Evolutionary conservation across 225 moss, liverwort and hornwort species (phyloP).

Genomic region (Marchantia polymorpha): DNA sequence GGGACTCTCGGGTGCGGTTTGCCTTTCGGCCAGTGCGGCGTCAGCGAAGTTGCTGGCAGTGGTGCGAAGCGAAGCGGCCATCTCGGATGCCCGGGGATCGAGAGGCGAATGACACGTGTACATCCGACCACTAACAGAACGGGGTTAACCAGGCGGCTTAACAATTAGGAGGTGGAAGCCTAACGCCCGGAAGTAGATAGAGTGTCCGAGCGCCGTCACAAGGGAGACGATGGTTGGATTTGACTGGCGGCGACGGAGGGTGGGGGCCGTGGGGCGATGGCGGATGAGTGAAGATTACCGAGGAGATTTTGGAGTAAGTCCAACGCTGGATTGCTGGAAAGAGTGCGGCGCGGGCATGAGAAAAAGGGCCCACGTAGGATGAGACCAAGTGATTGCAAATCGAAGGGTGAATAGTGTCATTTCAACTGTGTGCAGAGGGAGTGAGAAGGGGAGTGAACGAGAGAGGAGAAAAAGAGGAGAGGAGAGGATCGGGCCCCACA

Average conservation of each 20-base stretch:
- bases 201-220: conserved; percentile 17
- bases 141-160: background rate
- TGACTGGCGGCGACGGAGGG: conserved; percentile 1
- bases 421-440: conserved; percentile 7
- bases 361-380: conserved; percentile 14
- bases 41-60: background rate
- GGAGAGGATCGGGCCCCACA: conserved; percentile 13
- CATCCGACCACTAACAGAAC: conserved; percentile 1
- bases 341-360: conserved; percentile 21
- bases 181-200: conserved; percentile 13
- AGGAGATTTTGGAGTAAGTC: conserved; percentile 18
- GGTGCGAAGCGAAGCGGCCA: no score
- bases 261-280: background rate
- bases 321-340: conserved; percentile 18
- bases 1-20: no score
- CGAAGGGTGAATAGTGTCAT: background rate
- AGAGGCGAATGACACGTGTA: background rate
- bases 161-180: conserved; percentile 1
- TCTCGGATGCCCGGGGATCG: background rate
- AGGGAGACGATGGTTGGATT: conserved; percentile 9
- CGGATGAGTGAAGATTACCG: background rate
- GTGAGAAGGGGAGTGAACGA: background rate
- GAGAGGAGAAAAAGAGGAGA: background rate
- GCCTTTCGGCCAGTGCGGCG: background rate
- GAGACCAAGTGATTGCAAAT: background rate